These are phyloP conservation scores for Dittrichia graveolens DNA, from an alignment of 129 eudicot species.

Conservation along the genomic window DNA sequence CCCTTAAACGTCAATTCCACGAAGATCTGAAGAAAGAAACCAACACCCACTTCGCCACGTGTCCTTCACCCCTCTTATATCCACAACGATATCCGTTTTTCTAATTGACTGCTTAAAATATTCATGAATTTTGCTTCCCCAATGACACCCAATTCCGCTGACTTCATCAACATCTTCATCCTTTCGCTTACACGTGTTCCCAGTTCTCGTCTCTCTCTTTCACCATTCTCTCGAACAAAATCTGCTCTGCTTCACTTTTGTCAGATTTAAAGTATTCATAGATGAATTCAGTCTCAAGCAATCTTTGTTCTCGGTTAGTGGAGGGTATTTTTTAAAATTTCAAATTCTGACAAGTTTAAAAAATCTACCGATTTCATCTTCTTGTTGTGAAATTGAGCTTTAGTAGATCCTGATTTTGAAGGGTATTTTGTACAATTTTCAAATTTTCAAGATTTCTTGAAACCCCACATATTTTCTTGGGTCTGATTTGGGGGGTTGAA, in stretches of 20 bases:
- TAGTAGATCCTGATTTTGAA: background rate
- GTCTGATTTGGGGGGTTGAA: slow-evolving; percentile 22
- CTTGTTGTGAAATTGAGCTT: slow-evolving; percentile 2
- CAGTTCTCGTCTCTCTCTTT: slow-evolving; percentile 8
- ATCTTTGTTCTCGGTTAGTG: slow-evolving; percentile 24
- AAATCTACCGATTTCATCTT: background rate
- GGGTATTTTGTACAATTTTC: background rate
- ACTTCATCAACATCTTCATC: slow-evolving; percentile 36
- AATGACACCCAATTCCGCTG: slow-evolving; percentile 29
- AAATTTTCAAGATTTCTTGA: slow-evolving; percentile 14
- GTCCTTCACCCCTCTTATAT: slow-evolving; percentile 23
- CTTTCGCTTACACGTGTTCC: slow-evolving; percentile 42
- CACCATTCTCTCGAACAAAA: slow-evolving; percentile 22
- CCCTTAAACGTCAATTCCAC: no score
- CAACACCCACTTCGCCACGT: slow-evolving; percentile 41
- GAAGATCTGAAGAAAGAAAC: background rate
- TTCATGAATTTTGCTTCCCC: slow-evolving; percentile 25
- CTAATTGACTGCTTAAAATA: slow-evolving; percentile 23
- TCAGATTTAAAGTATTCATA: slow-evolving; percentile 24
- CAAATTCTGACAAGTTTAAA: background rate
- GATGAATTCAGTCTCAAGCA: slow-evolving; percentile 35
- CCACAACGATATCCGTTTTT: slow-evolving; percentile 28
- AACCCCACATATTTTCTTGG: slow-evolving; percentile 19
- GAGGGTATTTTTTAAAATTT: slow-evolving; percentile 24
- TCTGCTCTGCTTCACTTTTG: slow-evolving; percentile 30